Evolutionary conservation across 2,329 filamentous ascomycete genomes (phyloP).

Genomic region (Triangularia setosa): DNA sequence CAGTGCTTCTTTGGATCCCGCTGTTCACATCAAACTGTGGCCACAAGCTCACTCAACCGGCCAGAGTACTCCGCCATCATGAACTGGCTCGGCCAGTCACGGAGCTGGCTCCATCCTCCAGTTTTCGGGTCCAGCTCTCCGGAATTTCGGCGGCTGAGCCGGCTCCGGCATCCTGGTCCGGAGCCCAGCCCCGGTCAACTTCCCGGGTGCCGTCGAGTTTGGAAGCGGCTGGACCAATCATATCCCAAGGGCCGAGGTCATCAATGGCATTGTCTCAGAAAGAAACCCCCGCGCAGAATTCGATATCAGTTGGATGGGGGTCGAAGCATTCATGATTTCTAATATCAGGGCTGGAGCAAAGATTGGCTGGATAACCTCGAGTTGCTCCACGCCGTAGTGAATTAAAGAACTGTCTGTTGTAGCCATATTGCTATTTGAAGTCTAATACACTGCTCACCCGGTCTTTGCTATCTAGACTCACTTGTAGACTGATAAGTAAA

Average conservation of each 20-base stretch:
- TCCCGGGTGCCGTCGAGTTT: background rate
- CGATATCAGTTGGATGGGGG: background rate
- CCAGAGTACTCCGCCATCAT: background rate
- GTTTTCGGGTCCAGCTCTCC: background rate
- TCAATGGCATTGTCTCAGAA: background rate
- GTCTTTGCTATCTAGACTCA: background rate
- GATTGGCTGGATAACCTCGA: background rate
- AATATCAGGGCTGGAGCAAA: background rate
- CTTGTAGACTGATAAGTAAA: background rate
- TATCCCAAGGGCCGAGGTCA: background rate
- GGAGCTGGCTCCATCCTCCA: too few species aligned
- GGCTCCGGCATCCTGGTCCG: background rate
- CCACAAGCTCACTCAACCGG: too few species aligned
- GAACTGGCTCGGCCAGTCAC: background rate
- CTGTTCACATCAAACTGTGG: too few species aligned
- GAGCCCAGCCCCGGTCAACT: background rate
- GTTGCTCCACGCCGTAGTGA: background rate
- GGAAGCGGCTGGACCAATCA: background rate
- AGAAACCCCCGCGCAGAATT: background rate
- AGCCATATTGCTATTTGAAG: background rate
- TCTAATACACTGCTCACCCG: background rate
- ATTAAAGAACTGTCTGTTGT: background rate
- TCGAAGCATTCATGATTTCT: background rate
- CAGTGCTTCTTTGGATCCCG: too few species aligned
- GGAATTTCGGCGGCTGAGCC: background rate